Conservation (phyloP, 2,329 filamentous ascomycete species). For the Chaetomium sp. region DNA sequence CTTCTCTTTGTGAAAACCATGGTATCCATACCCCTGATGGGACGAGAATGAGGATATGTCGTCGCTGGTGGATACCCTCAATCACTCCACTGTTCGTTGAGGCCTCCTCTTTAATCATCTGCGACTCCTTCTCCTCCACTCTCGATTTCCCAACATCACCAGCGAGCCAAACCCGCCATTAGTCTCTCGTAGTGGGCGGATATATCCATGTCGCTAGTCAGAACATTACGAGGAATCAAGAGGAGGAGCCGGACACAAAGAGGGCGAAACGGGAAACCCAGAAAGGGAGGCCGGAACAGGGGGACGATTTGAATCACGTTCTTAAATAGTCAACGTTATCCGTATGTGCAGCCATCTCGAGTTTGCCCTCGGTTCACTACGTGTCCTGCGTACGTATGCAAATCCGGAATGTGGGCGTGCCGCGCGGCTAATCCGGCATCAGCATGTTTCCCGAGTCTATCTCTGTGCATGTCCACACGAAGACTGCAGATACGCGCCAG, state of each 20-base stretch:
- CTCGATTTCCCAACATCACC: background rate
- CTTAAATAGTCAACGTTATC: background rate
- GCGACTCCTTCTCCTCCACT: background rate
- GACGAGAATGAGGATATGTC: background rate
- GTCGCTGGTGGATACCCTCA: background rate
- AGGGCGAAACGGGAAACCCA: background rate
- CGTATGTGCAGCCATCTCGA: background rate
- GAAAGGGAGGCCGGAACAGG: too few species aligned
- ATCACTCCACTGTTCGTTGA: background rate
- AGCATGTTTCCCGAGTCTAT: background rate
- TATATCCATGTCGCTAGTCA: background rate
- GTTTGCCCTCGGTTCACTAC: background rate
- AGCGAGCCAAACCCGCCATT: background rate
- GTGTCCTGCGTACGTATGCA: background rate
- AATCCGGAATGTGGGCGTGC: background rate
- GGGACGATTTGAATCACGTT: too few species aligned
- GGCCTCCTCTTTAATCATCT: background rate
- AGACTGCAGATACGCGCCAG: background rate
- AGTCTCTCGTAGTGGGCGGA: background rate
- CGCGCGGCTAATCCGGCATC: background rate
- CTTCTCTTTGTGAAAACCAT: background rate
- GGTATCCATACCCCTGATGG: background rate
- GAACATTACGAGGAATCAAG: background rate
- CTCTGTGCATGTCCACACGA: background rate
- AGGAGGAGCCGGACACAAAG: background rate